Evolutionary conservation across 2,329 filamentous ascomycete species (phyloP).

Genomic region (Aspergillus proliferans): DNA sequence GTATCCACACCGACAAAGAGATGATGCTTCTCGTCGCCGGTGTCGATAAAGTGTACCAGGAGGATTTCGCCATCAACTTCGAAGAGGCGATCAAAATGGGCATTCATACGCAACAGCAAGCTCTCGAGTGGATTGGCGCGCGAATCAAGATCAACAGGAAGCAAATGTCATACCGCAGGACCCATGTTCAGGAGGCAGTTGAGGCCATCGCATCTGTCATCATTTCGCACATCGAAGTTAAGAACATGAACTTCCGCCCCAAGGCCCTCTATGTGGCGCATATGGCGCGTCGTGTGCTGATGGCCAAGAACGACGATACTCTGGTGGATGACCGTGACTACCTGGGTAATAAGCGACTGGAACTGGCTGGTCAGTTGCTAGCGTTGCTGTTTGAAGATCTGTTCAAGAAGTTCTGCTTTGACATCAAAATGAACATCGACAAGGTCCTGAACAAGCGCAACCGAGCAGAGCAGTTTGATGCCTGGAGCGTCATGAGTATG

Average conservation of each 20-base stretch:
- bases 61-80: constrained; percentile 92
- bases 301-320: constrained; percentile 83
- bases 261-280: constrained; percentile 94
- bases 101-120: constrained; percentile 90
- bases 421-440: constrained; percentile 89
- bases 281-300: constrained; percentile 93
- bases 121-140: constrained; percentile 82
- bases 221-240: constrained; percentile 88
- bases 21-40: constrained; percentile 88
- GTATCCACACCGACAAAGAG: constrained; percentile 88
- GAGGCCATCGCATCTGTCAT: constrained; percentile 90
- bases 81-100: constrained; percentile 80
- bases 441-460: constrained; percentile 93
- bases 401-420: constrained; percentile 88
- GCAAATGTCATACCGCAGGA: constrained; percentile 59
- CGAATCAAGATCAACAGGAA: constrained; percentile 80
- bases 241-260: constrained; percentile 89
- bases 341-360: constrained; percentile 92
- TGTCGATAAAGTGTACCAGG: constrained; percentile 80
- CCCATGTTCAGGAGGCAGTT: constrained; percentile 82
- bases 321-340: constrained; percentile 96
- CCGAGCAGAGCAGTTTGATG: constrained; percentile 80
- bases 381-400: constrained; percentile 93
- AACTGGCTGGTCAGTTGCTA: constrained; percentile 88
- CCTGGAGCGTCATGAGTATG: constrained; percentile 73